Conservation (phyloP, 768 basidiomycete genomes). For the Naematelia encephala region DNA sequence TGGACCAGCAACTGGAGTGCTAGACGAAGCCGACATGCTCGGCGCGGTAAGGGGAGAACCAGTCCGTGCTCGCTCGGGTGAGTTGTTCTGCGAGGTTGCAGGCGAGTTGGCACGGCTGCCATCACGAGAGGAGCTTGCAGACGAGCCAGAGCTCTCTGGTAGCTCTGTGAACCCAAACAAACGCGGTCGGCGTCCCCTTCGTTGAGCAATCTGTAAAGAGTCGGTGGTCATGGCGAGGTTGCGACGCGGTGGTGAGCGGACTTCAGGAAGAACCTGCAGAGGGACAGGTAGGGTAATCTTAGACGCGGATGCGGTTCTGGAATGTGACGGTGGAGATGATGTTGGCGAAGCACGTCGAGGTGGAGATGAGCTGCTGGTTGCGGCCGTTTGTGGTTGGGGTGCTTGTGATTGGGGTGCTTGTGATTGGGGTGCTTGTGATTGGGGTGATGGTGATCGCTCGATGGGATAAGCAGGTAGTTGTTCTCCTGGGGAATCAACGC, state of each 20-base stretch:
- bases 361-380: background rate
- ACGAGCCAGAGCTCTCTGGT: slow-evolving; percentile 21
- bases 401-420: too few relatives aligned
- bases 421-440: too few relatives aligned
- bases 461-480: background rate
- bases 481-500: slow-evolving; percentile 11
- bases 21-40: background rate
- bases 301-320: slow-evolving; percentile 2
- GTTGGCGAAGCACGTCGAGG: slow-evolving; percentile 17
- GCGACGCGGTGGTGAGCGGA: slow-evolving; percentile 45
- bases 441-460: background rate
- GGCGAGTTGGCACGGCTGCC: slow-evolving; percentile 30
- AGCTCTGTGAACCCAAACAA: slow-evolving; percentile 50
- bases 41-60: slow-evolving; percentile 3
- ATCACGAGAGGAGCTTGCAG: slow-evolving; percentile 14
- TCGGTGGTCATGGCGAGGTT: slow-evolving; percentile 32
- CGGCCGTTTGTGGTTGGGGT: background rate
- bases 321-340: slow-evolving; percentile 12
- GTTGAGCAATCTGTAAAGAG: slow-evolving; percentile 24
- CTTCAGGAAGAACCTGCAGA: slow-evolving; percentile 45
- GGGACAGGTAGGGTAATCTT: slow-evolving; percentile 18
- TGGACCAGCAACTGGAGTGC: background rate
- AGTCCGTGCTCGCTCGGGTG: background rate
- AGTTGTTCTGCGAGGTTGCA: slow-evolving; percentile 15
- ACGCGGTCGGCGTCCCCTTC: slow-evolving; percentile 36